Evolutionary conservation across 495 filamentous ascomycete species (phyloP).

Genomic region (Aspergillus cavernicola): DNA sequence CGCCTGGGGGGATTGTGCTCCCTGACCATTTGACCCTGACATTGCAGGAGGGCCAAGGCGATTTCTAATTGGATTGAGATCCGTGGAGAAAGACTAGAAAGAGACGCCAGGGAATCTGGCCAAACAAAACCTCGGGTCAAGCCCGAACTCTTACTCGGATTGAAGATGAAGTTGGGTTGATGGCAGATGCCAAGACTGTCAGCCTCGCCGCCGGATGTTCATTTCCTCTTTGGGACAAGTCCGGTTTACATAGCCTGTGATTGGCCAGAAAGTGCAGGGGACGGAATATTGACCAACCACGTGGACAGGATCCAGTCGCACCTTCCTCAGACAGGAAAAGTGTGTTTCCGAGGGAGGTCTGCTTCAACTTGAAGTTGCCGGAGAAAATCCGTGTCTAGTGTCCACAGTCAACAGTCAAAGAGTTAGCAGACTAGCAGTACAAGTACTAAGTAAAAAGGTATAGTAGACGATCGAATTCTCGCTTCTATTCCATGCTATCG

Average conservation of each 20-base stretch:
- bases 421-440: too few species aligned
- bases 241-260: background rate
- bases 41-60: background rate
- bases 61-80: background rate
- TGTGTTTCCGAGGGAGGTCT: background rate
- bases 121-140: constrained; percentile 20
- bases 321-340: background rate
- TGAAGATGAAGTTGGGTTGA: background rate
- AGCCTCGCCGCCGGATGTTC: background rate
- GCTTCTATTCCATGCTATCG: background rate
- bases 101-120: background rate
- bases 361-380: too few species aligned
- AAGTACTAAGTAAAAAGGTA: background rate
- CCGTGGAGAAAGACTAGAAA: constrained; percentile 10
- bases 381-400: too few species aligned
- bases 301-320: background rate
- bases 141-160: constrained; percentile 12
- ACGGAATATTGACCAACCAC: constrained; percentile 21
- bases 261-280: constrained; percentile 11
- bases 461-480: background rate
- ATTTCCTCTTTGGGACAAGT: constrained; percentile 6
- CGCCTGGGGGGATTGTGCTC: background rate
- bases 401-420: too few species aligned
- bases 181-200: background rate
- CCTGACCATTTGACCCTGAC: background rate